A percentile compares a stretch with the other conserved stretches of the same genome.
phyloP scores from a whole-genome alignment of 441 rosid genomes.

The Erodium texanum region DNA sequence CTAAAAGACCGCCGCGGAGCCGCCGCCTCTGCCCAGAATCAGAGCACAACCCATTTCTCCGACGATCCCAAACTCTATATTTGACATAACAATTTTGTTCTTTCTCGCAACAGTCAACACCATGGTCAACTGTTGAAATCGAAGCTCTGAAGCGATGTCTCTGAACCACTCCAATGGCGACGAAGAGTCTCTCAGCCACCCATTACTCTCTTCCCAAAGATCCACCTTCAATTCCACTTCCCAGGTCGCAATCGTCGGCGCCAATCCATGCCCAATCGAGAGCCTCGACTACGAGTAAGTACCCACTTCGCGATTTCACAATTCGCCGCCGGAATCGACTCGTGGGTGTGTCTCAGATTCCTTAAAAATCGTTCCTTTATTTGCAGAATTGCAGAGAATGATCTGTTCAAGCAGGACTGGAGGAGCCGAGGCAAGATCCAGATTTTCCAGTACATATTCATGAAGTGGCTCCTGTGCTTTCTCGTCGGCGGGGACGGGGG shows the following conservation, averaged over 20 bases:
- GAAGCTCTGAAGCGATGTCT: not conserved
- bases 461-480: conserved; percentile 87
- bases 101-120: not conserved
- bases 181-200: conserved; percentile 32
- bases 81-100: too few species aligned
- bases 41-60: too few species aligned
- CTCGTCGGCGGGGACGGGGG: conserved; percentile 77
- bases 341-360: not conserved
- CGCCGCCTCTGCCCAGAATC: too few species aligned
- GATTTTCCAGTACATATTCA: conserved; percentile 68
- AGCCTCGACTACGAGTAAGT: conserved; percentile 20
- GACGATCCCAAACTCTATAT: too few species aligned
- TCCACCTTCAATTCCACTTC: conserved; percentile 35
- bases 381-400: conserved; percentile 75
- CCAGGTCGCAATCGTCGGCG: conserved; percentile 21
- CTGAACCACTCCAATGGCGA: conserved; percentile 31
- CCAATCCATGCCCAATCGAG: conserved; percentile 18
- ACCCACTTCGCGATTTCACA: not conserved
- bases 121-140: not conserved
- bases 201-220: conserved; percentile 39
- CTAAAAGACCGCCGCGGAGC: too few species aligned
- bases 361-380: not conserved
- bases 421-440: conserved; percentile 68
- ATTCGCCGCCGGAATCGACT: not conserved
- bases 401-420: conserved; percentile 88